Percentiles rank a stretch among this genome's conserved stretches.
Evolutionary conservation across 352 stramenopile genomes (phyloP).

Genomic region (Globisporangium recalcitrans): DNA sequence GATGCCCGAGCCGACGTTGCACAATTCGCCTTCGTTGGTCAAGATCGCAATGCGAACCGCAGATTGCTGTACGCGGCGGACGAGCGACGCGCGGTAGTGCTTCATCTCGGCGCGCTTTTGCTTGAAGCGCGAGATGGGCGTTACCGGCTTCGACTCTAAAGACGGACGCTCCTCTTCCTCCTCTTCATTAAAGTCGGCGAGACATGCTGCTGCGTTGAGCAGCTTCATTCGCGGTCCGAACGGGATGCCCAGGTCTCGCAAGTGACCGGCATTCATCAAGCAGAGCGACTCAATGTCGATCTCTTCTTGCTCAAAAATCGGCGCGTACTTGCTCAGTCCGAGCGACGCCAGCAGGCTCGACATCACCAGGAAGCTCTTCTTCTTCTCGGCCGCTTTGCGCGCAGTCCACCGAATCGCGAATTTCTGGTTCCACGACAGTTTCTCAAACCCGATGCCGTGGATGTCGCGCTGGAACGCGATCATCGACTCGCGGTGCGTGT

Average conservation of each 20-base stretch:
- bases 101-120: slow-evolving; percentile 81
- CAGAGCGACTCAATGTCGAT: slow-evolving; percentile 86
- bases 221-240: slow-evolving; percentile 84
- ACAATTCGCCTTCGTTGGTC: slow-evolving; percentile 79
- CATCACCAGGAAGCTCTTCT: slow-evolving; percentile 88
- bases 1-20: slow-evolving; percentile 84
- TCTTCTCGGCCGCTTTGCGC: slow-evolving; percentile 79
- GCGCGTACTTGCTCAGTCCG: slow-evolving; percentile 78
- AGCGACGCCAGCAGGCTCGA: slow-evolving; percentile 71
- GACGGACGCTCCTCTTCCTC: slow-evolving; percentile 65
- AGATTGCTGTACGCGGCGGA: slow-evolving; percentile 82
- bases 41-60: slow-evolving; percentile 81
- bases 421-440: slow-evolving; percentile 82
- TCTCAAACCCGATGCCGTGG: slow-evolving; percentile 82
- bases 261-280: slow-evolving; percentile 81
- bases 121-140: slow-evolving; percentile 73
- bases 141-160: slow-evolving; percentile 56
- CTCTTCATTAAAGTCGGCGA: slow-evolving; percentile 83
- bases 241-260: slow-evolving; percentile 79
- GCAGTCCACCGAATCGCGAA: slow-evolving; percentile 79
- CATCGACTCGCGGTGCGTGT: slow-evolving; percentile 70
- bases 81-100: slow-evolving; percentile 78
- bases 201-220: slow-evolving; percentile 72
- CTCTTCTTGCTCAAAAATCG: slow-evolving; percentile 84
- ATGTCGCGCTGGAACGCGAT: slow-evolving; percentile 85